Conservation (phyloP, 1,139 yeast genomes). For the Kazachstania sp. region DNA sequence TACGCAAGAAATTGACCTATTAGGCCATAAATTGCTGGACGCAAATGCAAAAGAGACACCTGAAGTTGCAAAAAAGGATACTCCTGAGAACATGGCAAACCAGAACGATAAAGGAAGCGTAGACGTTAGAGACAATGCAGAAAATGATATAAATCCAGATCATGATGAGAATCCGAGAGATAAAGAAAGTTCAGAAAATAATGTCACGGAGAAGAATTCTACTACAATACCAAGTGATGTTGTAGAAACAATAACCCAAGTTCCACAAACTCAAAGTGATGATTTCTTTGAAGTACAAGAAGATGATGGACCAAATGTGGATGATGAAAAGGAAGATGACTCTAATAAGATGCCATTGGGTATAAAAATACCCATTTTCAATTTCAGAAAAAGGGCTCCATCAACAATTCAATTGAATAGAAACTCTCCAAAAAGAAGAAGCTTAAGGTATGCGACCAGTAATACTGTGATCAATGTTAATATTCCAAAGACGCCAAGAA, state of each 20-base stretch:
- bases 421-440: not conserved
- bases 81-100: not conserved
- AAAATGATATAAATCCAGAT: not conserved
- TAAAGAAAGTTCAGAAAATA: not conserved
- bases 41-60: not conserved
- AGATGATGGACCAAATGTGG: too few species aligned
- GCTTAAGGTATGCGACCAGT: not conserved
- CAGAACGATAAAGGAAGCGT: not conserved
- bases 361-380: constrained; percentile 23
- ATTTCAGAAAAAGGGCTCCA: constrained; percentile 9
- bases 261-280: too few species aligned
- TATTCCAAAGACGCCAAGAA: not conserved
- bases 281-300: too few species aligned
- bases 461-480: not conserved
- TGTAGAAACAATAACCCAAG: too few species aligned
- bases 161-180: not conserved
- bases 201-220: not conserved
- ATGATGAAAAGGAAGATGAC: constrained; percentile 5
- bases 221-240: not conserved
- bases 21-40: not conserved
- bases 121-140: not conserved
- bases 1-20: not conserved
- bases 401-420: not conserved
- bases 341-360: constrained; percentile 1
- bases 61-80: not conserved